Evolutionary conservation across 495 filamentous ascomycete species (phyloP), one percentile per base, ranked within the genome.

Genomic region (Physcia stellaris): DNA sequence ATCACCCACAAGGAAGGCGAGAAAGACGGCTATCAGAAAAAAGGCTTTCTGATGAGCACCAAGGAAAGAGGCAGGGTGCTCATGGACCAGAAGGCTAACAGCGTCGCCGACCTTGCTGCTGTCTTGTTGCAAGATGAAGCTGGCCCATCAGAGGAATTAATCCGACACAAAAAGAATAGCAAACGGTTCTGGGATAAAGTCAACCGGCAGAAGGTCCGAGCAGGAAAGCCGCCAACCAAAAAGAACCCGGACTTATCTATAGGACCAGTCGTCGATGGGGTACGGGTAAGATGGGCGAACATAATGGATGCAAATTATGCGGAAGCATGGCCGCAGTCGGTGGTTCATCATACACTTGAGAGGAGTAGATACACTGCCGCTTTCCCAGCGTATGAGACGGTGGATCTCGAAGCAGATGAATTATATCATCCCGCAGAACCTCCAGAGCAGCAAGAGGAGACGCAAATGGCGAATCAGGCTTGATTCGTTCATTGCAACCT

Each of bases 41-140:
- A 61, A 6, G 67, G 64, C 18, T 55, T 60, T 49, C 43, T 66
- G 26, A 59, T 68, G 56, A 48, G 57, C 44, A 64, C 62, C 48
- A 73, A 68, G 48, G 60, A 75, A 47, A 66, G 82, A 23, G 80
- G 73, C 9, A 54, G 62, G 18, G 65, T 58, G 33, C 55, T 95
- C 21, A 86, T 84, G 78, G 66, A 94, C 64, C 84, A 94, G 66
- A 85, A 79, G 57, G 82, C 81, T n/a, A 93, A 87, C 53, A 69
- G 66, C 9, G 66, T 94, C 15, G 90, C 90, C 20, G 90, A 98
- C 57, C 60, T 96, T 18, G 83, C 90, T 1, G 76, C 75, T 18
- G 80, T 92, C 7, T 61, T 96, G 33, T 55, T 28, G 24, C 39
- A 40, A 36, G 35, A 45, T 32, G 52, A 46, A 46, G 41, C 48